phyloP scores from a whole-genome alignment of 2,329 filamentous ascomycete genomes.

The Talaromyces albobiverticillius region DNA sequence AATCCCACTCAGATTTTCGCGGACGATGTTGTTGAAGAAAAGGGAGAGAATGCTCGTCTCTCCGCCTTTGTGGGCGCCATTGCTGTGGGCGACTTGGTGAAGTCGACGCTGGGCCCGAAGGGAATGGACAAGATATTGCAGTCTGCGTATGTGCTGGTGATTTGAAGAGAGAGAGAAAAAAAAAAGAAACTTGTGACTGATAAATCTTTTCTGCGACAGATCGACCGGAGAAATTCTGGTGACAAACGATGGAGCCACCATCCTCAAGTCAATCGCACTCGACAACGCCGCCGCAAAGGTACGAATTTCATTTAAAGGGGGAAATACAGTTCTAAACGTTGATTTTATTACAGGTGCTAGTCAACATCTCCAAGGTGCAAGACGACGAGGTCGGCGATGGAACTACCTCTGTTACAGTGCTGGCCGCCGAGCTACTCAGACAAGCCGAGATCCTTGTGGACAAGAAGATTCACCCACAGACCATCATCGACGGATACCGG shows the following conservation, averaged over 20 bases:
- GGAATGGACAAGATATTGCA: constrained; percentile 99
- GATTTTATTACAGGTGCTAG: constrained; percentile 50
- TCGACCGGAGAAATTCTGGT: constrained; percentile 98
- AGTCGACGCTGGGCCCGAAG: constrained; percentile 95
- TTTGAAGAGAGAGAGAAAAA: constrained; percentile 13
- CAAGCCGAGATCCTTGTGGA: constrained; percentile 97
- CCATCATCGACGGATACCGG: constrained; percentile 97
- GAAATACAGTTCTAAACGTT: neutral
- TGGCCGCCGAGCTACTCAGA: constrained; percentile 89
- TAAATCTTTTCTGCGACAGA: constrained; percentile 42
- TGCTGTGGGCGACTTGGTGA: constrained; percentile 93
- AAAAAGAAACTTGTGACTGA: neutral
- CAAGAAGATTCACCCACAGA: constrained; percentile 98
- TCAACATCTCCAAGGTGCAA: constrained; percentile 99
- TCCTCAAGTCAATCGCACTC: constrained; percentile 95
- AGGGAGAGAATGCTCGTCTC: constrained; percentile 97
- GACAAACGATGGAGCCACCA: constrained; percentile 97
- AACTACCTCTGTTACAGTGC: constrained; percentile 94
- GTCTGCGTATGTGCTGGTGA: constrained; percentile 67
- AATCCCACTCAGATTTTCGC: constrained; percentile 98
- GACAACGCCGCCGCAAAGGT: constrained; percentile 99
- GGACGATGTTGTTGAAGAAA: constrained; percentile 94
- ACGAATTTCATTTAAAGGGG: neutral
- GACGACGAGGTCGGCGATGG: constrained; percentile 98
- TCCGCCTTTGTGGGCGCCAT: constrained; percentile 98